Percentiles rank a stretch among this genome's conserved stretches.
phyloP scores from a whole-genome alignment of 768 basidiomycete genomes.

The Calvatia gigantea region DNA sequence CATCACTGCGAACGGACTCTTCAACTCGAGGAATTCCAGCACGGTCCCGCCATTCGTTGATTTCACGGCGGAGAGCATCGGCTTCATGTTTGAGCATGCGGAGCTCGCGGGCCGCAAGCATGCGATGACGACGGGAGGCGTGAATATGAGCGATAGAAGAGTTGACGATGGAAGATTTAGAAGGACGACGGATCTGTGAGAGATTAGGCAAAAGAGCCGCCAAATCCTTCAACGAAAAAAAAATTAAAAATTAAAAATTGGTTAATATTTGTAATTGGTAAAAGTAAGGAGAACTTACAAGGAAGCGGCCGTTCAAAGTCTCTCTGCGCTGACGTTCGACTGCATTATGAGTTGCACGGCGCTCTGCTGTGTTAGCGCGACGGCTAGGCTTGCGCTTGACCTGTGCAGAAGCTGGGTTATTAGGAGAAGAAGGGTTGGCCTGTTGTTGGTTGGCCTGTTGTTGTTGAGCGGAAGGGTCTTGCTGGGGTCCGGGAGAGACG shows the following conservation, averaged over 20 bases:
- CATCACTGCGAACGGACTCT: constrained; percentile 69
- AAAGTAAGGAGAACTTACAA: constrained; percentile 43
- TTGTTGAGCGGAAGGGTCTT: constrained; percentile 7
- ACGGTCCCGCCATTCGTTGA: constrained; percentile 91
- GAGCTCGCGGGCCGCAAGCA: constrained; percentile 79
- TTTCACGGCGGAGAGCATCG: constrained; percentile 83
- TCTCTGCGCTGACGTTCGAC: constrained; percentile 93
- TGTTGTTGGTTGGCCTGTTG: constrained; percentile 9
- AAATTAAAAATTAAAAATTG: constrained; percentile 6
- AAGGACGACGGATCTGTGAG: constrained; percentile 87
- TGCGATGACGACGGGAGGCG: constrained; percentile 75
- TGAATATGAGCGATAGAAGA: constrained; percentile 89
- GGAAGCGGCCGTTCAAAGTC: constrained; percentile 88
- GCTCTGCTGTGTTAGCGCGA: constrained; percentile 94
- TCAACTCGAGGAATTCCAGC: constrained; percentile 68
- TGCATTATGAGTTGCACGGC: constrained; percentile 95
- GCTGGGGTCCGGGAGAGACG: constrained; percentile 25
- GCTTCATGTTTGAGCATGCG: constrained; percentile 76
- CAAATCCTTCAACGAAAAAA: constrained; percentile 58
- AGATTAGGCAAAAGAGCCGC: constrained; percentile 90
- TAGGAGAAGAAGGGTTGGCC: constrained; percentile 14
- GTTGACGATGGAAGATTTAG: constrained; percentile 96
- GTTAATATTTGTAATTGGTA: constrained; percentile 1
- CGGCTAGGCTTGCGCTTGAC: constrained; percentile 79
- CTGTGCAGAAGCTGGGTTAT: constrained; percentile 27